Conservation (phyloP, 179 eudicot species). For the Corrigiola litoralis region DNA sequence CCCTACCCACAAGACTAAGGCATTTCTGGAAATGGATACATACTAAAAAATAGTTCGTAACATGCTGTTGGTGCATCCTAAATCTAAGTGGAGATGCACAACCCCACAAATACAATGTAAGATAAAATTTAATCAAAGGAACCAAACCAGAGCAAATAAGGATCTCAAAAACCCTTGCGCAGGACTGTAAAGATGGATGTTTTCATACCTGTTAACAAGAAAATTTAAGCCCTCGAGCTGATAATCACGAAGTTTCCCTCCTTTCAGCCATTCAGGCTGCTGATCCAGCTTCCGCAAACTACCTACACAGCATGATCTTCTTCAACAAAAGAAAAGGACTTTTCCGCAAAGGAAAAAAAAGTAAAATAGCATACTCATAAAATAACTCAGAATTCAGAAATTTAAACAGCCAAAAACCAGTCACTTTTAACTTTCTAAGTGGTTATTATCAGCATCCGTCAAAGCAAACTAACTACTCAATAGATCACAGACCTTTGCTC, state of each 20-base stretch:
- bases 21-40: no score
- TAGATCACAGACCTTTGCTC: constrained; percentile 62
- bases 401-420: constrained; percentile 13
- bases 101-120: constrained; percentile 2
- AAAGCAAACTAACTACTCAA: background rate
- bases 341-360: background rate
- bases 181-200: no score
- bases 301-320: constrained; percentile 40
- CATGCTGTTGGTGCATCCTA: no score
- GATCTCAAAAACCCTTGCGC: no score
- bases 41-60: no score
- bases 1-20: no score
- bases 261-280: constrained; percentile 98
- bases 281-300: constrained; percentile 97
- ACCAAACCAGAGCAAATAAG: no score
- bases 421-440: background rate
- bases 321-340: constrained; percentile 2
- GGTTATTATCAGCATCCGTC: no score
- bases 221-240: constrained; percentile 99
- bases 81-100: no score
- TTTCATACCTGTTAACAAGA: constrained; percentile 82
- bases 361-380: background rate
- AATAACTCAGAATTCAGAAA: no score
- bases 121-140: background rate
- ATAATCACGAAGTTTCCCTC: constrained; percentile 95